phyloP scores from a whole-genome alignment of 768 basidiomycete genomes.

The Leucosporidium yakuticum region DNA sequence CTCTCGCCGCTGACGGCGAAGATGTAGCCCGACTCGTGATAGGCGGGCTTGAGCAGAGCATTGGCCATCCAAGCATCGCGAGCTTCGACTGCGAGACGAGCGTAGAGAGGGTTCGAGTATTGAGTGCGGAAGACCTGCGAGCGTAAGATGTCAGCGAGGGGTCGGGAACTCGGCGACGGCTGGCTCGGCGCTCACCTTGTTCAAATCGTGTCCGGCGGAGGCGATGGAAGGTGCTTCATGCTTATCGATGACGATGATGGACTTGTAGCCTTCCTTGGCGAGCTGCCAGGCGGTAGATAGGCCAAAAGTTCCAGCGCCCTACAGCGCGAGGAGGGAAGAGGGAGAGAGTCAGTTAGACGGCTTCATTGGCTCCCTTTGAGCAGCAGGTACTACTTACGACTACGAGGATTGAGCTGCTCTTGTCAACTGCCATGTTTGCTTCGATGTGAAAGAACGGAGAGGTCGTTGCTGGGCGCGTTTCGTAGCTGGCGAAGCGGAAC shows the following conservation, averaged over 20 bases:
- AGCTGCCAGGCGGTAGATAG: slow-evolving; percentile 25
- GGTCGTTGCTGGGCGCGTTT: neutral
- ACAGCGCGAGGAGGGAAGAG: no score
- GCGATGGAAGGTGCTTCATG: slow-evolving; percentile 14
- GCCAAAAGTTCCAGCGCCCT: slow-evolving; percentile 24
- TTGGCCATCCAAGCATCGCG: slow-evolving; percentile 17
- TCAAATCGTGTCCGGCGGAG: slow-evolving; percentile 17
- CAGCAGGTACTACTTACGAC: slow-evolving; percentile 3
- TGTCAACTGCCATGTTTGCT: neutral
- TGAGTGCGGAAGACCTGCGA: neutral
- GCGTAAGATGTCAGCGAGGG: neutral
- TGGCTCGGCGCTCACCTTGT: slow-evolving; percentile 8
- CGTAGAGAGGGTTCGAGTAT: slow-evolving; percentile 9
- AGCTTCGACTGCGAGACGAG: slow-evolving; percentile 8
- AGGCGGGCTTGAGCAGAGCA: slow-evolving; percentile 3
- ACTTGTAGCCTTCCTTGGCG: slow-evolving; percentile 50
- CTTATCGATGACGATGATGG: slow-evolving; percentile 37
- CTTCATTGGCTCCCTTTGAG: neutral
- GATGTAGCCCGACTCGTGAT: slow-evolving; percentile 22
- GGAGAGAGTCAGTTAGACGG: neutral
- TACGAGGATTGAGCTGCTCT: slow-evolving; percentile 1
- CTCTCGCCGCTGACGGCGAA: slow-evolving; percentile 16
- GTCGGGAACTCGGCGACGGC: neutral
- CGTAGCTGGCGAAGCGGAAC: neutral
- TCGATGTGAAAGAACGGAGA: neutral